Evolutionary conservation across 768 basidiomycete species (phyloP).

Genomic region (Melanogaster broomeanus): DNA sequence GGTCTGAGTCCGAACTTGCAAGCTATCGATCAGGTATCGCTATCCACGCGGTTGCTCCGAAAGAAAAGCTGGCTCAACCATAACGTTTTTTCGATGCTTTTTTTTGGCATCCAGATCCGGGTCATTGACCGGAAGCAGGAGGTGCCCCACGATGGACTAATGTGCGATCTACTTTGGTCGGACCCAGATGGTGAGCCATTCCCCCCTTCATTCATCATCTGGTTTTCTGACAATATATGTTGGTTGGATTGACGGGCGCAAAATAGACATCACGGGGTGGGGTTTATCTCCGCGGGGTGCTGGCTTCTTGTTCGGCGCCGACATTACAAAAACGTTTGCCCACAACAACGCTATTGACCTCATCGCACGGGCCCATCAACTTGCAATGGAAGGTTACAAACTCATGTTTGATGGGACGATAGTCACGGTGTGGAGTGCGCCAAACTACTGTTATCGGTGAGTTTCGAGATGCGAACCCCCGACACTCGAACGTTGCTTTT

Average conservation of each 20-base stretch:
- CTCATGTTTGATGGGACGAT: conserved; percentile 95
- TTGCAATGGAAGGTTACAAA: conserved; percentile 97
- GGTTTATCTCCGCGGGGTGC: conserved; percentile 97
- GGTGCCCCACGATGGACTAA: conserved; percentile 96
- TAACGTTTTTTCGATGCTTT: conserved; percentile 16
- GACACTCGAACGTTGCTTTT: conserved; percentile 14
- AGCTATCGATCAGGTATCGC: conserved; percentile 81
- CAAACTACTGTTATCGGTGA: conserved; percentile 97
- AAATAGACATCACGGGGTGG: conserved; percentile 87
- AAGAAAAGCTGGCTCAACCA: conserved; percentile 18
- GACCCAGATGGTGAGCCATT: conserved; percentile 84
- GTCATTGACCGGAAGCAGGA: conserved; percentile 95
- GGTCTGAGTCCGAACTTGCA: conserved; percentile 89
- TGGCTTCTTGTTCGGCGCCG: conserved; percentile 91
- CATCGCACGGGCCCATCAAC: conserved; percentile 95
- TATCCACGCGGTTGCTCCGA: conserved; percentile 17
- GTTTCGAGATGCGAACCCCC: conserved; percentile 28
- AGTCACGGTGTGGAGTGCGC: conserved; percentile 98
- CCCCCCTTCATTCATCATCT: neutral
- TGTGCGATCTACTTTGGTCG: conserved; percentile 99
- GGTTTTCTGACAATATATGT: conserved; percentile 22
- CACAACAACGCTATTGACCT: conserved; percentile 92
- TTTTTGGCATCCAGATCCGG: conserved; percentile 65
- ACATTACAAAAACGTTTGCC: conserved; percentile 87
- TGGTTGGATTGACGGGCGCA: conserved; percentile 1